These are phyloP conservation scores for Spongispora temasekensis DNA, from an alignment of 1,284 basidiomycete species.

Conservation along the genomic window DNA sequence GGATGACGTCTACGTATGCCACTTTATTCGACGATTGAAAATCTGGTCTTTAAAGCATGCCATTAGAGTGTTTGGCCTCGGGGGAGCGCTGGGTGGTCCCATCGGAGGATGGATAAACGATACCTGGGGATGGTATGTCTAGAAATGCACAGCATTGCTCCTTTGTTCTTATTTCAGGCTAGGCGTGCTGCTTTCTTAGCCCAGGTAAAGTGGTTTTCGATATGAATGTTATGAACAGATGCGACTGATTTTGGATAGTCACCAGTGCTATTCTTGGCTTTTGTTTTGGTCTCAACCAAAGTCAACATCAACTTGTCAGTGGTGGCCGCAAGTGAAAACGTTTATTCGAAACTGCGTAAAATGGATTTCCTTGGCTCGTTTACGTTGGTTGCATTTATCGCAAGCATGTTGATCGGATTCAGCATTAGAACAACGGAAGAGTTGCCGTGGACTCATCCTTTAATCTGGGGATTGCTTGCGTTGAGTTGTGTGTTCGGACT, in stretches of 20 bases:
- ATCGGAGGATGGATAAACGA: constrained; percentile 87
- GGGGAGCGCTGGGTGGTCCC: constrained; percentile 82
- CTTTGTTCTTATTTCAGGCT: constrained; percentile 20
- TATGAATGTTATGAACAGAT: not conserved
- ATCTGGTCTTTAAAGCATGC: constrained; percentile 10
- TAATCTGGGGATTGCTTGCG: constrained; percentile 66
- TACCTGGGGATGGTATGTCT: constrained; percentile 74
- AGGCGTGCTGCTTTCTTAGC: constrained; percentile 31
- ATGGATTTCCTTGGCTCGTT: constrained; percentile 84
- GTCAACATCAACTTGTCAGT: constrained; percentile 69
- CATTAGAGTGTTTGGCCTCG: constrained; percentile 69
- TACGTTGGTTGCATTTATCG: constrained; percentile 75
- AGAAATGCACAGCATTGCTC: constrained; percentile 8
- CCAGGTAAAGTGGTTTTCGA: constrained; percentile 63
- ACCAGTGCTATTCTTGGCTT: constrained; percentile 72
- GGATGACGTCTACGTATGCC: constrained; percentile 80
- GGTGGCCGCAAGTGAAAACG: constrained; percentile 57
- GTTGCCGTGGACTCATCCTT: constrained; percentile 71
- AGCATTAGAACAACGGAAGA: constrained; percentile 83
- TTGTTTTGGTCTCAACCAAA: constrained; percentile 68
- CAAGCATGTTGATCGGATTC: constrained; percentile 73
- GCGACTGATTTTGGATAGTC: constrained; percentile 52
- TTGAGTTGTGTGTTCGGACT: constrained; percentile 54
- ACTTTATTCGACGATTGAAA: constrained; percentile 3
- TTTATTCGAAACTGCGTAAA: constrained; percentile 66